A percentile compares a stretch with the other conserved stretches of the same genome.
Evolutionary conservation across 2,329 filamentous ascomycete species (phyloP).

Genomic region (Sporothrix sp.): DNA sequence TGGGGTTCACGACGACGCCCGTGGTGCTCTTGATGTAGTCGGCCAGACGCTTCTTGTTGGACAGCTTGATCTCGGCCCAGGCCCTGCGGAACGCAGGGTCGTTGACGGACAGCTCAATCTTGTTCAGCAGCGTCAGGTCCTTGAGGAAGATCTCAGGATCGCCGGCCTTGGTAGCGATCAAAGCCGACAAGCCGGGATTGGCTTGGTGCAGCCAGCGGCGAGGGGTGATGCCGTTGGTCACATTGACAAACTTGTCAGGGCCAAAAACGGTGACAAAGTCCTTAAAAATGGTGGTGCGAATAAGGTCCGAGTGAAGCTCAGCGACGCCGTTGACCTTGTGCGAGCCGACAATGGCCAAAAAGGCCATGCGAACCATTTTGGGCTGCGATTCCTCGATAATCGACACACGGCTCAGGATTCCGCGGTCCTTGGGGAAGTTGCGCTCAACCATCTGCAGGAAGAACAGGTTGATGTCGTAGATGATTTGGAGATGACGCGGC

Average conservation of each 20-base stretch:
- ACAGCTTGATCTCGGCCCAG: slow-evolving; percentile 93
- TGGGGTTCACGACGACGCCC: slow-evolving; percentile 74
- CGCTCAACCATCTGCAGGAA: slow-evolving; percentile 90
- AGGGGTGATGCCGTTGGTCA: slow-evolving; percentile 96
- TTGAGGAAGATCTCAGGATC: slow-evolving; percentile 70
- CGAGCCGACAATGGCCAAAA: slow-evolving; percentile 86
- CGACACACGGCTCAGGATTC: slow-evolving; percentile 77
- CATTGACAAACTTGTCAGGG: slow-evolving; percentile 95
- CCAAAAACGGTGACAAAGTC: slow-evolving; percentile 95
- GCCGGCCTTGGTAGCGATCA: slow-evolving; percentile 85
- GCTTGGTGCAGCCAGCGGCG: slow-evolving; percentile 95
- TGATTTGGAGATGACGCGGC: slow-evolving; percentile 90
- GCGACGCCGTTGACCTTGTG: slow-evolving; percentile 99
- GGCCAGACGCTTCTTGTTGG: slow-evolving; percentile 87
- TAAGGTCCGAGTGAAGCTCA: slow-evolving; percentile 92
- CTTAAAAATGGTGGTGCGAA: slow-evolving; percentile 99
- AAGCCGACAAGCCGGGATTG: slow-evolving; percentile 80
- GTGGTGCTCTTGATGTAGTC: slow-evolving; percentile 80
- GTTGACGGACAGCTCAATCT: slow-evolving; percentile 72
- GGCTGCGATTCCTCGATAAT: slow-evolving; percentile 95
- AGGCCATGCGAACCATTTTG: slow-evolving; percentile 98
- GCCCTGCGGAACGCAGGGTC: slow-evolving; percentile 88
- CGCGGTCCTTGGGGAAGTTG: slow-evolving; percentile 78
- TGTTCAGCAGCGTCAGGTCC: slow-evolving; percentile 76
- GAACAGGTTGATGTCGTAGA: slow-evolving; percentile 93